phyloP scores from a whole-genome alignment of 225 moss, liverwort and hornwort species.

The Anthoceros angustus region DNA sequence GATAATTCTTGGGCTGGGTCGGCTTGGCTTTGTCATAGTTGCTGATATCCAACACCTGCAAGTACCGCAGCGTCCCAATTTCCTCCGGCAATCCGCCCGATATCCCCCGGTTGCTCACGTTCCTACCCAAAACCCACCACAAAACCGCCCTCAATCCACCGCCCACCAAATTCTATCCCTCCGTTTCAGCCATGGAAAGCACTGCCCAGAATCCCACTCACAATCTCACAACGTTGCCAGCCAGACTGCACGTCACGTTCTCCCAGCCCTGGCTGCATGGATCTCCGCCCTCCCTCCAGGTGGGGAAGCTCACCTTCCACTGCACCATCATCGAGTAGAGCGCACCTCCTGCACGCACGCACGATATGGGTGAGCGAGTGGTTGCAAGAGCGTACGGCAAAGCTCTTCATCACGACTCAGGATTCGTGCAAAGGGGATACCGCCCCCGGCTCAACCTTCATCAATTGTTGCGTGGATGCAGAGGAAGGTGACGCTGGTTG shows the following conservation, averaged over 20 bases:
- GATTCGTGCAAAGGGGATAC: too few relatives aligned
- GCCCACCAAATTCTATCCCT: background rate
- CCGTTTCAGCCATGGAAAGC: background rate
- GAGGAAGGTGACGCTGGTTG: too few relatives aligned
- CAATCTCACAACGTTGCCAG: slow-evolving; percentile 8
- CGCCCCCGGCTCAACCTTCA: too few relatives aligned
- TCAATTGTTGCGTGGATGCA: too few relatives aligned
- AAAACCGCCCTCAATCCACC: background rate
- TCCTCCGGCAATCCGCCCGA: background rate
- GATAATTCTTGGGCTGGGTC: background rate
- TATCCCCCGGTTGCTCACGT: slow-evolving; percentile 1
- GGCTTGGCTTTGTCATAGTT: background rate
- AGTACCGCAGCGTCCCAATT: background rate
- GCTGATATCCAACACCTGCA: background rate
- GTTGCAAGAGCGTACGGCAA: too few relatives aligned
- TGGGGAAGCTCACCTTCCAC: slow-evolving; percentile 8
- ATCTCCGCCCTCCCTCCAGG: slow-evolving; percentile 8
- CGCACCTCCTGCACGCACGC: slow-evolving; percentile 7
- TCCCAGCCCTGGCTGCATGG: slow-evolving; percentile 12
- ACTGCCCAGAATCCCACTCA: background rate
- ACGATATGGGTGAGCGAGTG: background rate
- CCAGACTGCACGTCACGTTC: background rate
- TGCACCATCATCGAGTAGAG: slow-evolving; percentile 4
- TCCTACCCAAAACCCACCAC: background rate
- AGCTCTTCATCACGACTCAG: too few relatives aligned